Evolutionary conservation across 2,329 filamentous ascomycete genomes (phyloP).

Genomic region (Akanthomyces muscarius): DNA sequence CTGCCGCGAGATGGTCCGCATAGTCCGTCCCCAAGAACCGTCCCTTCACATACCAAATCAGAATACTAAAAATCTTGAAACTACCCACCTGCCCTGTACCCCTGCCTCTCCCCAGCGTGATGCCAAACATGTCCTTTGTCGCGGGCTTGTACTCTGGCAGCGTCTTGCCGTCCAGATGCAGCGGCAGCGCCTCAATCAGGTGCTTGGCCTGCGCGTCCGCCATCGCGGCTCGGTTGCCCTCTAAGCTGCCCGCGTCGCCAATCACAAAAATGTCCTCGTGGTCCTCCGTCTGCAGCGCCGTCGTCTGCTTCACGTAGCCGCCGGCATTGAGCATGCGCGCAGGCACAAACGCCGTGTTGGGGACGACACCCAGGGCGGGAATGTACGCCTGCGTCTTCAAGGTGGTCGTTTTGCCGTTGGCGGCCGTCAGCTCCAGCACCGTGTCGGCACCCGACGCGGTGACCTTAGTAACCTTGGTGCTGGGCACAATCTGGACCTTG

Average conservation of each 20-base stretch:
- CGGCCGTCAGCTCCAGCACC: constrained; percentile 32
- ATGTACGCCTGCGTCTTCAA: constrained; percentile 43
- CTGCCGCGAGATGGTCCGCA: constrained; percentile 28
- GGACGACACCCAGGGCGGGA: constrained; percentile 41
- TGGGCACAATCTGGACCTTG: constrained; percentile 39
- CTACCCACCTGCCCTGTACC: constrained; percentile 36
- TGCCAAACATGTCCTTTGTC: constrained; percentile 30
- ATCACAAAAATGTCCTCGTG: constrained; percentile 41
- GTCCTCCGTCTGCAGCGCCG: constrained; percentile 32
- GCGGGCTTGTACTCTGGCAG: constrained; percentile 29
- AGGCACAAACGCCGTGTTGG: constrained; percentile 44
- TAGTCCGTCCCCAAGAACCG: constrained; percentile 35
- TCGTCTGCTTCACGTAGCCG: constrained; percentile 36
- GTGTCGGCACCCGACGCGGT: constrained; percentile 27
- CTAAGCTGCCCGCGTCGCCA: constrained; percentile 42
- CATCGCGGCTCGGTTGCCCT: constrained; percentile 30
- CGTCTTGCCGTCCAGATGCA: constrained; percentile 29
- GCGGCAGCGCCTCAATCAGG: constrained; percentile 32
- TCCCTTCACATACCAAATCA: constrained; percentile 38
- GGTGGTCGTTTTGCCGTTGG: constrained; percentile 33
- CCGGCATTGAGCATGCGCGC: constrained; percentile 31
- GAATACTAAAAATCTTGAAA: constrained; percentile 35
- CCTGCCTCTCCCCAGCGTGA: constrained; percentile 39
- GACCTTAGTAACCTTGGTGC: constrained; percentile 34
- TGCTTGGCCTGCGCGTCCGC: constrained; percentile 33